A percentile compares a stretch with the other conserved stretches of the same genome.
These are phyloP conservation scores for Endogone sp. DNA, from an alignment of 192 early-diverging fungal genomes.

Conservation along the genomic window DNA sequence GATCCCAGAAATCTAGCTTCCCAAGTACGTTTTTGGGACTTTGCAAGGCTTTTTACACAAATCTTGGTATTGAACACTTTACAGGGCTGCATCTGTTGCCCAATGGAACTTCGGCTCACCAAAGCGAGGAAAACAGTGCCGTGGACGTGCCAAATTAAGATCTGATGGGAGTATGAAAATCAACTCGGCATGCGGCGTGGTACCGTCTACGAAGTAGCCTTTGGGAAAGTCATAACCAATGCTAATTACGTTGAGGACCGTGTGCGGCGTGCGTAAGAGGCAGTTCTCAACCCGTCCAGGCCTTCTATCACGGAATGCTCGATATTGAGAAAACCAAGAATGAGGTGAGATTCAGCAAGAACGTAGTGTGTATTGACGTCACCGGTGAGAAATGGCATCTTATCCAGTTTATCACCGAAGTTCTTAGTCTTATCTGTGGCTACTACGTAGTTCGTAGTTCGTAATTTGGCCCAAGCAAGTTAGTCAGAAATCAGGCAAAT, in stretches of 20 bases:
- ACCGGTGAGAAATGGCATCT: constrained; percentile 38
- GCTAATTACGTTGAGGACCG: constrained; percentile 32
- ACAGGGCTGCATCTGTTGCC: constrained; percentile 55
- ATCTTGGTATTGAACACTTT: not conserved
- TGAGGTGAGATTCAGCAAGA: constrained; percentile 42
- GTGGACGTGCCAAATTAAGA: constrained; percentile 43
- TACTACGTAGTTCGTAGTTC: too few relatives aligned
- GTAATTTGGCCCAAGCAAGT: too few relatives aligned
- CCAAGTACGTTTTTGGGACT: not conserved
- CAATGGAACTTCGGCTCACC: constrained; percentile 46
- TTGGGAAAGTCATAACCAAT: constrained; percentile 26
- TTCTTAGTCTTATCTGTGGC: constrained; percentile 39
- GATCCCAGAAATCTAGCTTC: not conserved
- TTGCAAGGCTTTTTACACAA: not conserved
- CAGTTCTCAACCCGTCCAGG: constrained; percentile 46
- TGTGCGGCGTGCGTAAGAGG: constrained; percentile 51
- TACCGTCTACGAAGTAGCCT: constrained; percentile 28
- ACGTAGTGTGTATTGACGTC: constrained; percentile 55
- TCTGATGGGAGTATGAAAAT: constrained; percentile 46
- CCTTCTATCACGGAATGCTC: constrained; percentile 5
- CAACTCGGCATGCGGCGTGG: constrained; percentile 17
- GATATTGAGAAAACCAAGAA: constrained; percentile 18
- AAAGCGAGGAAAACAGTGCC: constrained; percentile 3
- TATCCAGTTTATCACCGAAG: constrained; percentile 48
- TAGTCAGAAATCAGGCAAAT: too few relatives aligned